Evolutionary conservation across 2,329 filamentous ascomycete genomes (phyloP), one percentile per base, ranked within the genome.

Genomic region (Penicillium sp.): DNA sequence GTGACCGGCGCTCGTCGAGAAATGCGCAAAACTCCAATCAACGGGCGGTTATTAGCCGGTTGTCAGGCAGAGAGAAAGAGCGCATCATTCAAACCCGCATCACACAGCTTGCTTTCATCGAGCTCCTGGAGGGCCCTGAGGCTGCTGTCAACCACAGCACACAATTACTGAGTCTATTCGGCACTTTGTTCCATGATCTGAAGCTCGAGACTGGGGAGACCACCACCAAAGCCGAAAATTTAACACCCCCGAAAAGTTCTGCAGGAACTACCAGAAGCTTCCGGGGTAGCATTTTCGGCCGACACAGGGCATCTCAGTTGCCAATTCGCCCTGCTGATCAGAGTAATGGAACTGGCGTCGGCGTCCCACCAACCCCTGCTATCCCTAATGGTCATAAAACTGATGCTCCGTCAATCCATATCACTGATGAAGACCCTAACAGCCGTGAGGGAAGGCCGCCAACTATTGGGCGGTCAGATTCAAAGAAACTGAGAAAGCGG

Each of bases 11-110:
- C 22, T 58, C 59, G 22, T 58, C 58, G 16, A 62, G 61, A 47
- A 54, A 65, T 25, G 57, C 54, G 6, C 58, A 64, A 11, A 56
- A 59, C 18, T 55, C 54, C 25, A 47, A 57, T 9, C 63, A 59
- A 34, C 64, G 55, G 82, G 84, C 3, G 65, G 88, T 39, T 79
- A 56, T 95, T 0, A 87, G 92, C 57, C 83, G 88, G 37, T 88
- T 96, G 83, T 86, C 89, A 54, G 82, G 84, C 50, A 82, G 83
- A 22, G 91, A 97, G 65, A 95, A 90, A 64, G 88, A 91, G 67
- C 81, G 82, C 41, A 85, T 99, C 35, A 72, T 99, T n/a, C 88
- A 97, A 68, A 84, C 96, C 53, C 95, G 95, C 69, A 95, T 97
- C 82, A 96, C 92, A 10, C 91, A 97, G 63, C 76, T 99, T 52